phyloP scores from a whole-genome alignment of 768 basidiomycete species.

The Austroboletus eburneus region DNA sequence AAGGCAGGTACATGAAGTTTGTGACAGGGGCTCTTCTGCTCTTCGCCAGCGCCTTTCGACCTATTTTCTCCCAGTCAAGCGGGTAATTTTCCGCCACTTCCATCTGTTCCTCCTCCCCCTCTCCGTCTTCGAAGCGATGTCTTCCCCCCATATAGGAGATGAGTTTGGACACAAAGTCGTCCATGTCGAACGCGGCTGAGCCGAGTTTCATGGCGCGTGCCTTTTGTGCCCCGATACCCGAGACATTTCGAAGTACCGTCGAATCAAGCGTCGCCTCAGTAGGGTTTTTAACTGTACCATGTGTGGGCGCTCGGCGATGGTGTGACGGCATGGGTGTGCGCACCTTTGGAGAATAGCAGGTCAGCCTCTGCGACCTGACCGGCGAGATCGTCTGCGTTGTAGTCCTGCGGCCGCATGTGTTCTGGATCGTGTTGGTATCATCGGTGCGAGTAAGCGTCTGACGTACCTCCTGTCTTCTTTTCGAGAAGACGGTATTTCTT shows the following conservation, averaged over 20 bases:
- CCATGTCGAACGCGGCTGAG: constrained; percentile 83
- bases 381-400: constrained; percentile 52
- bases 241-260: constrained; percentile 67
- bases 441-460: background rate
- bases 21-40: constrained; percentile 75
- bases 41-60: constrained; percentile 76
- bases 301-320: background rate
- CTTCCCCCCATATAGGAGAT: constrained; percentile 74
- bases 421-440: constrained; percentile 25
- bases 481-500: constrained; percentile 69
- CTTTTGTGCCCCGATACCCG: constrained; percentile 77
- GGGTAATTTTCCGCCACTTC: constrained; percentile 46
- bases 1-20: constrained; percentile 76
- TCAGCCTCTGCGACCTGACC: constrained; percentile 56
- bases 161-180: constrained; percentile 81
- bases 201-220: constrained; percentile 91
- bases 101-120: constrained; percentile 51
- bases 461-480: constrained; percentile 59
- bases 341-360: constrained; percentile 61
- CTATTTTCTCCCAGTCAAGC: constrained; percentile 84
- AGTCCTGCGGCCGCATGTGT: constrained; percentile 51
- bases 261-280: constrained; percentile 92
- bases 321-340: constrained; percentile 4
- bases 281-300: constrained; percentile 63
- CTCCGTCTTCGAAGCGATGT: constrained; percentile 42